Evolutionary conservation across 2,329 filamentous ascomycete genomes (phyloP), one percentile per base, ranked within the genome.

Genomic region (Scedosporium apiospermum): DNA sequence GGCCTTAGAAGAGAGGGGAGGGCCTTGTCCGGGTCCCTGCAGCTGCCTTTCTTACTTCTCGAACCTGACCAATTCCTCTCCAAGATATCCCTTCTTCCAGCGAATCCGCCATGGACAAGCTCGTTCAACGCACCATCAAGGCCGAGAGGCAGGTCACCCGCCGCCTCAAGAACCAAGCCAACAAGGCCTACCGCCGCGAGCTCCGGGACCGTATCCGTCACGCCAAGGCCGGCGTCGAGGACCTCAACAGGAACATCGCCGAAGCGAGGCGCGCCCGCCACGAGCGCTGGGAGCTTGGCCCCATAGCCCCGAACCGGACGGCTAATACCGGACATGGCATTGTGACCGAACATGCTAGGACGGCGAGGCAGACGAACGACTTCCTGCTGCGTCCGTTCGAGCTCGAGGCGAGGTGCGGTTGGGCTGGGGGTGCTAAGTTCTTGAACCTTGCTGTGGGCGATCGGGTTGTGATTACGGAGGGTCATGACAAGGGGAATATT

Each of bases 401-500:
- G 62, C 64, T 75, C 30, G 72, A 75, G 63, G 72, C 76, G 66
- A 74, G 82, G 49, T 79, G 77, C 65, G 78, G 74, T 34, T 86
- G 83, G 83, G 80, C 81, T n/a, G 82, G 83, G 55, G 80, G 79
- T 42, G 67, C 74, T 38, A 77, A 78, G 67, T 81, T 81, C 72
- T 78, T 90, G 65, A 88, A 86, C 67, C 77, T 93, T 64, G 82
- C 80, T 26, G 71, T 76, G 3, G 86, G 87, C 6, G 95, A 98
- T 75, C 84, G 95, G 64, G 92, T 97, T 38, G 90, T 93, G 61
- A 77, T 98, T 64, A 76, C 91, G 62, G 85, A 88, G 65, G 93
- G 93, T 7, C 82, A 82, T 42, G 89, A 95, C 70, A 89, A 87
- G 77, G 92, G 92, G 69, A 90, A 88, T 77, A 95, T 99, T 74